Conservation (phyloP, 2,329 filamentous ascomycete genomes). For the Cladosporium sp. region DNA sequence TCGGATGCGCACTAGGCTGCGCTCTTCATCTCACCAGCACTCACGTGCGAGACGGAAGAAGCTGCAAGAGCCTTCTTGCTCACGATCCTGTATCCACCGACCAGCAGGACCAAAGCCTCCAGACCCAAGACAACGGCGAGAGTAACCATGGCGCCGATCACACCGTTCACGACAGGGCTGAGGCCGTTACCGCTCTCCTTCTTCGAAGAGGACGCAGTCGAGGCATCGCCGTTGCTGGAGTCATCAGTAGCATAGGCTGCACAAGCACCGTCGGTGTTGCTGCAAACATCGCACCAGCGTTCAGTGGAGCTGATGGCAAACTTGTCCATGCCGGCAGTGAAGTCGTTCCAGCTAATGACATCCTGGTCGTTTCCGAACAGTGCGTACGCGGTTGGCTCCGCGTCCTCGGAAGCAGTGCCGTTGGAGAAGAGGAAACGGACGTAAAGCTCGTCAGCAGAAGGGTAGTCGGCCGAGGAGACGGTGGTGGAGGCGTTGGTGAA, state of each 20-base stretch:
- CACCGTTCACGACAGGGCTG: conserved; percentile 73
- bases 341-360: conserved; percentile 68
- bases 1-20: not conserved
- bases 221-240: conserved; percentile 32
- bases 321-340: conserved; percentile 62
- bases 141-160: conserved; percentile 73
- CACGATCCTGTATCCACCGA: conserved; percentile 61
- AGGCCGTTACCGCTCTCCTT: conserved; percentile 50
- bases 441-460: conserved; percentile 50
- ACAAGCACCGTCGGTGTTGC: conserved; percentile 70
- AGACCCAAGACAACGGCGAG: conserved; percentile 63
- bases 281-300: conserved; percentile 75
- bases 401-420: conserved; percentile 53
- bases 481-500: conserved; percentile 53
- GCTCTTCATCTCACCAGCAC: conserved; percentile 13
- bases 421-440: conserved; percentile 67
- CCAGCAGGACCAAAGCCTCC: conserved; percentile 55
- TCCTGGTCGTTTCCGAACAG: conserved; percentile 60
- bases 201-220: conserved; percentile 29
- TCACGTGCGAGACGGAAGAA: not conserved
- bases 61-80: conserved; percentile 52
- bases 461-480: conserved; percentile 45
- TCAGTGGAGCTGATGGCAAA: conserved; percentile 67
- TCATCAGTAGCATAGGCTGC: conserved; percentile 47
- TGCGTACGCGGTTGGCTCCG: conserved; percentile 57